Percentiles rank a stretch among this genome's conserved stretches.
phyloP scores from a whole-genome alignment of 352 stramenopile genomes.

The Phytophthora kernoviae region DNA sequence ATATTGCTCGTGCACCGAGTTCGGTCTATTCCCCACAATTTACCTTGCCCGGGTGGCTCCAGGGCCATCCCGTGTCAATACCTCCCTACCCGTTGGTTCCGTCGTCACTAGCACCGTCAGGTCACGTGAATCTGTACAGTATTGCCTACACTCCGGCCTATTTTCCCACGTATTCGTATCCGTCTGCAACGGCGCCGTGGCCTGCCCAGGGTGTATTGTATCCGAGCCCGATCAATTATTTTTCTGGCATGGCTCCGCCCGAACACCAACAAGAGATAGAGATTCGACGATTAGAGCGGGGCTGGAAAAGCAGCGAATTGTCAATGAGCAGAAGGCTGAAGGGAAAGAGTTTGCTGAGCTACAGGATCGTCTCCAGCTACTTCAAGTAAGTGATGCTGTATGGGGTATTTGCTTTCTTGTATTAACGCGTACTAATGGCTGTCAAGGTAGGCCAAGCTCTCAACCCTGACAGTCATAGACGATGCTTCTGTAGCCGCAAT shows the following conservation, averaged over 20 bases:
- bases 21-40: slow-evolving; percentile 7
- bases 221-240: slow-evolving; percentile 5
- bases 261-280: slow-evolving; percentile 32
- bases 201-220: slow-evolving; percentile 3
- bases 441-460: slow-evolving; percentile 40
- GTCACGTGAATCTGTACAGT: slow-evolving; percentile 17
- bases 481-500: neutral
- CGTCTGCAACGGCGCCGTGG: slow-evolving; percentile 9
- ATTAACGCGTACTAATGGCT: slow-evolving; percentile 18
- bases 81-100: slow-evolving; percentile 13
- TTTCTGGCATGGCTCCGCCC: neutral
- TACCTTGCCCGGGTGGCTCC: slow-evolving; percentile 4
- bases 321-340: slow-evolving; percentile 23
- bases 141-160: slow-evolving; percentile 3
- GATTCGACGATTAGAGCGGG: slow-evolving; percentile 27
- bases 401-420: neutral
- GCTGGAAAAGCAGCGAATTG: slow-evolving; percentile 23
- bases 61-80: slow-evolving; percentile 2
- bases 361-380: slow-evolving; percentile 21
- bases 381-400: slow-evolving; percentile 26
- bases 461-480: slow-evolving; percentile 21
- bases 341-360: slow-evolving; percentile 31
- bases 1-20: neutral
- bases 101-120: slow-evolving; percentile 5
- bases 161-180: slow-evolving; percentile 16